Evolutionary conservation across 306 rosid genomes (phyloP).

Genomic region (Trifolium pratense): DNA sequence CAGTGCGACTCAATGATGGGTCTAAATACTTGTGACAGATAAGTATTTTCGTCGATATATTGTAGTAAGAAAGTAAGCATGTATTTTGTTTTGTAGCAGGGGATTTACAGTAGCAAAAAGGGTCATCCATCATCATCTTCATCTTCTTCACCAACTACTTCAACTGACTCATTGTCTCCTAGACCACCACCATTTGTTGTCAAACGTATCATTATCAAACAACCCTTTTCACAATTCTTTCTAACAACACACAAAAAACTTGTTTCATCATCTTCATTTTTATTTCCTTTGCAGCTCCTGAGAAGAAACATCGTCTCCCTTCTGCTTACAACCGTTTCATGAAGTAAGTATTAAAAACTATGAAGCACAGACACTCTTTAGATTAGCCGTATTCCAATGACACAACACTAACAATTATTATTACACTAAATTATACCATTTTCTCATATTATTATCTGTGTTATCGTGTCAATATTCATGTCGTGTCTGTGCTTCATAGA

Average conservation of each 20-base stretch:
- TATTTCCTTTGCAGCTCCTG: conserved; percentile 72
- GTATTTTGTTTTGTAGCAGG: conserved; percentile 50
- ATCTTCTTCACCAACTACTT: conserved; percentile 61
- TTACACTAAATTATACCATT: too few species aligned
- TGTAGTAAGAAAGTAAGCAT: background rate
- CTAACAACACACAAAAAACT: too few species aligned
- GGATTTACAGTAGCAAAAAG: conserved; percentile 62
- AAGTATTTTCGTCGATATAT: too few species aligned
- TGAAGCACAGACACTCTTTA: too few species aligned
- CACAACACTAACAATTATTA: too few species aligned
- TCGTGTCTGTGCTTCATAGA: too few species aligned
- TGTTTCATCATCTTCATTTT: background rate
- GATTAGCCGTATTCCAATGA: too few species aligned
- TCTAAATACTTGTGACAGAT: too few species aligned
- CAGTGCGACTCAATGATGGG: too few species aligned
- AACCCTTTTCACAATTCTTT: conserved; percentile 36
- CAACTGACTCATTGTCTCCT: conserved; percentile 77
- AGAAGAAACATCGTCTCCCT: conserved; percentile 96
- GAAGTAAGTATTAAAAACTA: conserved; percentile 74
- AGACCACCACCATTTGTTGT: conserved; percentile 88
- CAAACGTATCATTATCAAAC: conserved; percentile 53
- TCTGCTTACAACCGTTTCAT: conserved; percentile 98
- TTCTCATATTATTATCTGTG: too few species aligned
- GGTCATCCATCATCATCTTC: conserved; percentile 64
- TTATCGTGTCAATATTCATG: too few species aligned